Percentiles rank a stretch among this genome's conserved stretches.
Evolutionary conservation across 139 green algal genomes (phyloP).

Genomic region (Klebsormidium nitens): DNA sequence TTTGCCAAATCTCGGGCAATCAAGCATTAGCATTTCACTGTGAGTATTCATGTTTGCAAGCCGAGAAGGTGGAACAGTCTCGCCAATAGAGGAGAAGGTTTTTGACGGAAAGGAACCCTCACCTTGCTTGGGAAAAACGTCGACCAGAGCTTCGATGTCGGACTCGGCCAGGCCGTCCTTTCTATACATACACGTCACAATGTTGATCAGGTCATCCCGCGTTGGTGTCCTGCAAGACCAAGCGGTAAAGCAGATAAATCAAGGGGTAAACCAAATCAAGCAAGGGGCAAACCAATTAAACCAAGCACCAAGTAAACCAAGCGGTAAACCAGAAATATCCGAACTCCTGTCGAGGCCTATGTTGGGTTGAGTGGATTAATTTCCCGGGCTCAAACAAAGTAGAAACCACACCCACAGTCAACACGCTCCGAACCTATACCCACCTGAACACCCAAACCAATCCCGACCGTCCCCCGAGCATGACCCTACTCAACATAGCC

Average conservation of each 20-base stretch:
- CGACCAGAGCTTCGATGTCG: constrained; percentile 71
- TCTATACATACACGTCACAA: constrained; percentile 63
- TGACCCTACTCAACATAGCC: too few species aligned
- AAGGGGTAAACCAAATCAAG: background rate
- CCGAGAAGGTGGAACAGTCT: too few species aligned
- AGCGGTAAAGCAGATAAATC: background rate
- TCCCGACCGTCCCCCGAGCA: too few species aligned
- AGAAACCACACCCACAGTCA: too few species aligned
- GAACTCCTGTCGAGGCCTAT: too few species aligned
- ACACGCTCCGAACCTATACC: too few species aligned
- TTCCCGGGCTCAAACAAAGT: too few species aligned
- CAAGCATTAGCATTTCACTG: too few species aligned
- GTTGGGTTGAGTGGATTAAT: too few species aligned
- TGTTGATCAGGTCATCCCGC: constrained; percentile 68
- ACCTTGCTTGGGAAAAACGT: constrained; percentile 63
- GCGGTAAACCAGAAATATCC: constrained; percentile 31
- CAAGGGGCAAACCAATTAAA: background rate
- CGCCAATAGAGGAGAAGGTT: background rate
- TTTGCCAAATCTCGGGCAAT: background rate
- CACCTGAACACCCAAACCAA: too few species aligned
- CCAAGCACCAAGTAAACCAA: background rate
- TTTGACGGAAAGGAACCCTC: background rate
- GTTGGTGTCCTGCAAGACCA: constrained; percentile 49
- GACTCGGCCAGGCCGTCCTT: constrained; percentile 63
- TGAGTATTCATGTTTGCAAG: too few species aligned